A percentile compares a stretch with the other conserved stretches of the same genome.
Evolutionary conservation across 352 stramenopile genomes (phyloP).

Genomic region (Phytopythium ostracodes): DNA sequence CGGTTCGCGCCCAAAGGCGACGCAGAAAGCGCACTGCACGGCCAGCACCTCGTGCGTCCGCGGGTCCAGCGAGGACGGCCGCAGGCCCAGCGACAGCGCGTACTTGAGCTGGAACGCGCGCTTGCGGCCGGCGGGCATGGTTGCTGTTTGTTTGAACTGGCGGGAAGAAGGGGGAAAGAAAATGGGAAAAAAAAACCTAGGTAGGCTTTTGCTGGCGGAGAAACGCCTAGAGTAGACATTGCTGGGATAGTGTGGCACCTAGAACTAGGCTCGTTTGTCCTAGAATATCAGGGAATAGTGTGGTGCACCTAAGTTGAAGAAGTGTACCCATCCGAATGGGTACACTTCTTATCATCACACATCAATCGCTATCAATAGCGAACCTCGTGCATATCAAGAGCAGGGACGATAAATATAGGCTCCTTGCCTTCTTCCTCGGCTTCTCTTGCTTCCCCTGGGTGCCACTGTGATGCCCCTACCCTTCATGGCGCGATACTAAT

Average conservation of each 20-base stretch:
- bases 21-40: conserved; percentile 34
- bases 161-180: too few relatives aligned
- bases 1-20: conserved; percentile 30
- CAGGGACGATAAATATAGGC: neutral
- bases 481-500: neutral
- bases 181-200: conserved; percentile 2
- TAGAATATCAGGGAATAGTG: neutral
- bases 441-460: too few relatives aligned
- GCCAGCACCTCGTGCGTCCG: conserved; percentile 24
- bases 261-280: too few relatives aligned
- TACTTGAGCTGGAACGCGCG: conserved; percentile 32
- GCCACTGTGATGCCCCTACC: too few relatives aligned
- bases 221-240: too few relatives aligned
- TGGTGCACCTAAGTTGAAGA: neutral
- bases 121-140: conserved; percentile 10
- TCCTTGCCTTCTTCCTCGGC: neutral
- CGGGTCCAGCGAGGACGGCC: conserved; percentile 20
- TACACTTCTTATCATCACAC: neutral
- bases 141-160: too few relatives aligned
- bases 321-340: neutral
- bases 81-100: conserved; percentile 27
- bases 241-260: too few relatives aligned
- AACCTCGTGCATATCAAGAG: neutral
- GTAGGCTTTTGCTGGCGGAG: neutral
- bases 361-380: neutral